Percentiles rank a stretch among this genome's conserved stretches.
Conservation (phyloP, 2,329 filamentous ascomycete genomes). For the Chaetothyriales sp. region DNA sequence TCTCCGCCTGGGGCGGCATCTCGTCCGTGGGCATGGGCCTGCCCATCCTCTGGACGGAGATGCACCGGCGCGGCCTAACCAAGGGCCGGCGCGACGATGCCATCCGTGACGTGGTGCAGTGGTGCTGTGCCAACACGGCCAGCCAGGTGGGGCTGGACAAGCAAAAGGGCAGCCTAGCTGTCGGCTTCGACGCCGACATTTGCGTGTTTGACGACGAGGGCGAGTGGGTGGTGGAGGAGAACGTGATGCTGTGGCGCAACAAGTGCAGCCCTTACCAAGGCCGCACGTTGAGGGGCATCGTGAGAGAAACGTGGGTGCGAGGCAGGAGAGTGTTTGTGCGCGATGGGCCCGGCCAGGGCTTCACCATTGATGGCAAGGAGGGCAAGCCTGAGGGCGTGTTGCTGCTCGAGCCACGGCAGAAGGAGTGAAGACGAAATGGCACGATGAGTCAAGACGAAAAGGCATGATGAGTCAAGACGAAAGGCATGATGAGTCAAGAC, state of each 20-base stretch:
- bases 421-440: conserved; percentile 16
- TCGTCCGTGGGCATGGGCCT: conserved; percentile 85
- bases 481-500: neutral
- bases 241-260: conserved; percentile 88
- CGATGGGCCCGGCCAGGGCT: conserved; percentile 27
- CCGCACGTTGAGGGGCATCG: conserved; percentile 60
- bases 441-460: too few relatives aligned
- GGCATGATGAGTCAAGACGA: neutral
- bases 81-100: conserved; percentile 30
- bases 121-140: conserved; percentile 79
- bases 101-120: conserved; percentile 66
- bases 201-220: conserved; percentile 83
- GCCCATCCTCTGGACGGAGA: conserved; percentile 74
- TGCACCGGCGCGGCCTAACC: conserved; percentile 45
- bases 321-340: conserved; percentile 62
- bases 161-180: conserved; percentile 65
- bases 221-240: conserved; percentile 57
- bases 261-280: conserved; percentile 85
- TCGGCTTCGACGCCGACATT: conserved; percentile 78
- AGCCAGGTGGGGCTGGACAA: conserved; percentile 72
- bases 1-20: conserved; percentile 92
- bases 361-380: neutral
- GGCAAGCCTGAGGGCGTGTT: conserved; percentile 21
- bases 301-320: conserved; percentile 73
- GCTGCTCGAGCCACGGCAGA: conserved; percentile 24